Evolutionary conservation across 2,329 filamentous ascomycete genomes (phyloP).

Genomic region (Chrysosporium keratinophilum): DNA sequence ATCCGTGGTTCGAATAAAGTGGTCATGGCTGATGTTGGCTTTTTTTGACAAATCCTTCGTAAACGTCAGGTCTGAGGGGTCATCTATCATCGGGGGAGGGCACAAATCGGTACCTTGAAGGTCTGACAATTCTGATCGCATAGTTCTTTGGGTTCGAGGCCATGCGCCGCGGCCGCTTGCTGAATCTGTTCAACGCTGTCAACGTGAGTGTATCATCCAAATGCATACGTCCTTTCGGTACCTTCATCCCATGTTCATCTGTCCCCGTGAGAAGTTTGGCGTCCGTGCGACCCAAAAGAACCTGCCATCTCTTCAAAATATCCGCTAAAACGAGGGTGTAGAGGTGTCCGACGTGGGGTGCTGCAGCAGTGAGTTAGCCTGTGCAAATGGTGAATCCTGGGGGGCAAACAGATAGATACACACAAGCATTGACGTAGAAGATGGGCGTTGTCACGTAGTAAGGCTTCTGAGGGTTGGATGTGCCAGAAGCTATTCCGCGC

Average conservation of each 20-base stretch:
- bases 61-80: neutral
- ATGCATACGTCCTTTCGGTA: conserved; percentile 19
- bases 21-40: conserved; percentile 63
- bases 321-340: conserved; percentile 89
- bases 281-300: conserved; percentile 54
- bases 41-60: conserved; percentile 53
- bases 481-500: conserved; percentile 25
- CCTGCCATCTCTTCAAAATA: conserved; percentile 83
- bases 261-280: conserved; percentile 81
- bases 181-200: conserved; percentile 51
- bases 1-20: conserved; percentile 90
- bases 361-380: conserved; percentile 36
- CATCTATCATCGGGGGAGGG: too few species aligned
- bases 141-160: conserved; percentile 66
- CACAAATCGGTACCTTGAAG: conserved; percentile 49
- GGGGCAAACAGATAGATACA: conserved; percentile 17
- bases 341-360: conserved; percentile 87
- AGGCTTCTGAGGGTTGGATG: conserved; percentile 50
- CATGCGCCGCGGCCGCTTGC: conserved; percentile 63
- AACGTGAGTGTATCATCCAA: neutral
- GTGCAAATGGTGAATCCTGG: neutral
- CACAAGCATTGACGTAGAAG: conserved; percentile 96
- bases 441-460: conserved; percentile 96
- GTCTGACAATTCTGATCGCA: conserved; percentile 74
- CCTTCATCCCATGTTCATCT: conserved; percentile 94